These are phyloP conservation scores for Cordyceps pruinosa DNA, from an alignment of 2,329 filamentous ascomycete species.

Conservation along the genomic window DNA sequence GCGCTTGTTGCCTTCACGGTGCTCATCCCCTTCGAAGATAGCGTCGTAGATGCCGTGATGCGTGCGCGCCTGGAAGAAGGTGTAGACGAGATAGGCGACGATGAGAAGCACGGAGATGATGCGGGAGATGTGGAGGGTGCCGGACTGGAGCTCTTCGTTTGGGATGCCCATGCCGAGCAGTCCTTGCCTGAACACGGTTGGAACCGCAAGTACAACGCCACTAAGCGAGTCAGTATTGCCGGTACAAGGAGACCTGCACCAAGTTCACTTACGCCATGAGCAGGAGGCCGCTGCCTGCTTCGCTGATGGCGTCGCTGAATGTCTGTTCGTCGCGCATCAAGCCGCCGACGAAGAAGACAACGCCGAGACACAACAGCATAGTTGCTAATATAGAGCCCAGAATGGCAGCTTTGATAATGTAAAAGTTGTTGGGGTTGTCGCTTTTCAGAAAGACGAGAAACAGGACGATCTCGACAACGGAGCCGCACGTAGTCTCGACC, in stretches of 20 bases:
- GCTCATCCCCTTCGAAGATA: slow-evolving; percentile 65
- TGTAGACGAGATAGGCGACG: slow-evolving; percentile 57
- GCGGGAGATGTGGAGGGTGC: slow-evolving; percentile 60
- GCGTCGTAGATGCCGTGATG: slow-evolving; percentile 73
- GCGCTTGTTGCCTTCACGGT: slow-evolving; percentile 56
- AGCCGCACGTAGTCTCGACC: slow-evolving; percentile 58
- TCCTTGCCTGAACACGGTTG: slow-evolving; percentile 49
- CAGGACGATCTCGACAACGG: slow-evolving; percentile 73
- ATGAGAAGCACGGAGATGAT: slow-evolving; percentile 65
- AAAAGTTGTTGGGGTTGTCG: slow-evolving; percentile 39
- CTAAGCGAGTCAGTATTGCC: slow-evolving; percentile 19
- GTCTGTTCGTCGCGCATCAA: slow-evolving; percentile 58
- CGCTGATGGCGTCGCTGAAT: slow-evolving; percentile 70
- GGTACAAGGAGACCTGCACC: background rate
- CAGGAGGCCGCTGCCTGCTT: slow-evolving; percentile 70
- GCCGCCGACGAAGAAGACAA: slow-evolving; percentile 75
- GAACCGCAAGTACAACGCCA: slow-evolving; percentile 34
- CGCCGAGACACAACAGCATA: slow-evolving; percentile 69
- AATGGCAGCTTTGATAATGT: slow-evolving; percentile 78
- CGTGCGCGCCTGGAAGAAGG: slow-evolving; percentile 69
- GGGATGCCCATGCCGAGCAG: slow-evolving; percentile 25
- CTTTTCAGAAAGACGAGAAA: slow-evolving; percentile 65
- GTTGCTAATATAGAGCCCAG: slow-evolving; percentile 78
- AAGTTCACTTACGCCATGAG: slow-evolving; percentile 61
- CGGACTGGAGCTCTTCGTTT: slow-evolving; percentile 36